Evolutionary conservation across 192 early-diverging fungal species (phyloP), one percentile per base, ranked within the genome.

Genomic region (Obelidium mucronatum): DNA sequence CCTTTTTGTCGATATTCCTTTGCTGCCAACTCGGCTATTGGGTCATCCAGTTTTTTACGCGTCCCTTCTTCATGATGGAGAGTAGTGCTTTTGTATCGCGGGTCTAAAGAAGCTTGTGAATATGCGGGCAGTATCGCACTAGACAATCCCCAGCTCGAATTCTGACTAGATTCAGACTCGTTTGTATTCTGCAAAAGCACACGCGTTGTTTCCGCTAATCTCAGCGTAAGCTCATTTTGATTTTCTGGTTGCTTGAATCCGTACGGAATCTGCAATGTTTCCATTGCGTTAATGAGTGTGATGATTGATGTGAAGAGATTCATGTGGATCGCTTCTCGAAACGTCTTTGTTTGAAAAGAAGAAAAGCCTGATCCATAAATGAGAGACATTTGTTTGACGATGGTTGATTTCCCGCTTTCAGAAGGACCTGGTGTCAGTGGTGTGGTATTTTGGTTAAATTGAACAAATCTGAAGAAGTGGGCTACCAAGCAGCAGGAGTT

Each of bases 31-130:
- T 39, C 36, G 13, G 70, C 70, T 17, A 53, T 35, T 4, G 70
- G 70, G 56, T 72, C 90, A 78, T 96, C 95, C 28, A 55, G 17
- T n/a, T 35, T n/a, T 26, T 33, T 37, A 6, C 28, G 8, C 19
- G 53, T 30, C 39, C 56, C 56, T 22, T 44, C n/a, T 24, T 72
- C 70, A 24, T 17, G 17, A 15, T 19, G 11, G 19, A 48, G 44
- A 0, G 8, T 48, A 15, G 8, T 6, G 8, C 19, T 6, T 15
- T 6, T 15, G 19, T 15, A 6, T 6, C 19, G 11, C 26, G 52
- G n/a, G 35, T 84, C 80, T 24, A 67, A 74, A 37, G 80, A 75
- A 3, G 74, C 76, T 55, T 65, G 53, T 2, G 52, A 36, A 40
- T 58, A 34, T 19, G 5, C 33, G 28, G 15, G 11, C 42, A 31